Evolutionary conservation across 1,284 basidiomycete genomes (phyloP).

Genomic region (Pascua sp.): DNA sequence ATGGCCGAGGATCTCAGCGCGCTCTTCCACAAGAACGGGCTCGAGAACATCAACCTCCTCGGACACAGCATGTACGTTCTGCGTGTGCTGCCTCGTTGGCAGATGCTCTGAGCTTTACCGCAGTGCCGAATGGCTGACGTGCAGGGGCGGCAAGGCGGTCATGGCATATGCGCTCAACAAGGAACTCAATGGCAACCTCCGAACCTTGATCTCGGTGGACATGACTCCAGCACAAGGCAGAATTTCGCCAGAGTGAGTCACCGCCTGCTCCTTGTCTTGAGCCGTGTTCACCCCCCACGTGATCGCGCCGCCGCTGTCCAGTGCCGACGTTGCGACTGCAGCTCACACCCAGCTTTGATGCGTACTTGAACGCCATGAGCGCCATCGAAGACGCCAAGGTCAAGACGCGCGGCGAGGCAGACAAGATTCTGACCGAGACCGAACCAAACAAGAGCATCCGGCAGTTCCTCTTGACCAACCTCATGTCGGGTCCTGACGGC

Average conservation of each 20-base stretch:
- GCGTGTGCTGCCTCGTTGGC: too few relatives aligned
- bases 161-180: constrained; percentile 54
- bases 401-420: constrained; percentile 52
- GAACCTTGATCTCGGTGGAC: constrained; percentile 54
- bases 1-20: constrained; percentile 50
- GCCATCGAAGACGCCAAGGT: constrained; percentile 51
- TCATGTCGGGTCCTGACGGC: constrained; percentile 29
- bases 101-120: not conserved
- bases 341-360: constrained; percentile 36
- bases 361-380: constrained; percentile 54
- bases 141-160: constrained; percentile 56
- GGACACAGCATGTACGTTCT: constrained; percentile 58
- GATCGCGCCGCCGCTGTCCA: not conserved
- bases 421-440: constrained; percentile 51
- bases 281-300: too few relatives aligned
- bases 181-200: constrained; percentile 43
- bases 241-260: constrained; percentile 53
- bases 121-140: not conserved
- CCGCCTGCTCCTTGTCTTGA: too few relatives aligned
- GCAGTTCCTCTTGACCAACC: constrained; percentile 59
- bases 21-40: constrained; percentile 47
- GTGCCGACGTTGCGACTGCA: not conserved
- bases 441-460: constrained; percentile 50
- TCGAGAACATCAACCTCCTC: constrained; percentile 47
- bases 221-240: constrained; percentile 55